Base-by-base conservation (phyloP, 192 early-diverging fungal species). In the Mortierella antarctica region DNA sequence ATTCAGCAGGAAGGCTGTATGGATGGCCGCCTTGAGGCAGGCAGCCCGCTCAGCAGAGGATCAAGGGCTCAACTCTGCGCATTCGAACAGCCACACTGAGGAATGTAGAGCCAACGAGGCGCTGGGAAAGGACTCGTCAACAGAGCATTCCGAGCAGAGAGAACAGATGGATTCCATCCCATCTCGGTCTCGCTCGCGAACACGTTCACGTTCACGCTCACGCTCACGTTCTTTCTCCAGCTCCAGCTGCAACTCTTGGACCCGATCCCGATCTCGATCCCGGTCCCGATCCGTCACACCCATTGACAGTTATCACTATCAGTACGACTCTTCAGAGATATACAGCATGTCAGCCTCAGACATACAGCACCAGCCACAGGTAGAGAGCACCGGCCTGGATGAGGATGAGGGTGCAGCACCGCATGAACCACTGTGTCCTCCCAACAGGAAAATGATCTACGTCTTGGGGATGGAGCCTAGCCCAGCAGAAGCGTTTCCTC, bases 291-390 rank as follows among this genome's bases (percentile, higher is more conserved):
- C 76, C 2, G 44, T 46, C 13, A 79, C 76, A 5, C 76, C 76
- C 4, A 79, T 79, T 14, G 76, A 79, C n/a, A 79, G 76, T 18
- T 62, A 70, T 56, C 69, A 71, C 7, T 49, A 63, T 49, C 12
- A 23, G 6, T 70, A 79, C 49, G 64, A 66, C 14, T 45, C 64
- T 3, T 20, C 52, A 7, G 55, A 21, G 18, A 31, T 59, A 17
- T 52, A 60, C 56, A 9, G 10, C 39, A 39, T 51, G n/a, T 48
- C 51, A 54, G 7, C 1, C 18, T 4, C 42, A 11, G 41, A 7
- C 66, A 31, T 18, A 21, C 7, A 18, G 44, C 23, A 44, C 0
- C 45, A 40, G 2, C 4, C 31, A 31, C 31, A 31, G 1, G 31
- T 31, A 3, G 31, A 3, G 31, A 31, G 31, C 31, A 31, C 31